Evolutionary conservation across 2,329 filamentous ascomycete species (phyloP).

Genomic region (Diplodia mutila): DNA sequence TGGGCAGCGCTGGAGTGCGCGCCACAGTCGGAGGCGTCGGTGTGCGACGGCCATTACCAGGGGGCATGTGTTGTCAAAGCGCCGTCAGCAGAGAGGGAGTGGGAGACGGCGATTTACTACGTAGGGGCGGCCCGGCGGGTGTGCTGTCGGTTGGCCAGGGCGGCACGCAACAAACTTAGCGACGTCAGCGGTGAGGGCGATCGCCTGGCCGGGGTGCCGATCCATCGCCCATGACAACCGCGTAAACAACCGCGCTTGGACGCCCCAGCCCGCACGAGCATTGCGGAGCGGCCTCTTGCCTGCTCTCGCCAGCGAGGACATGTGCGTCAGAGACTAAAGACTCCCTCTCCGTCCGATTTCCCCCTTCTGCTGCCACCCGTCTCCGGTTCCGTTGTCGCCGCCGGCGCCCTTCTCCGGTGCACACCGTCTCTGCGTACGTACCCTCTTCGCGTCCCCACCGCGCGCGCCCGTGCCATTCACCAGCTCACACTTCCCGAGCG

Average conservation of each 20-base stretch:
- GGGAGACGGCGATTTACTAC: constrained; percentile 1
- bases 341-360: constrained; percentile 3
- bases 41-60: background rate
- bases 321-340: background rate
- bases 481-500: background rate
- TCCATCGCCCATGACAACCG: constrained; percentile 19
- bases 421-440: constrained; percentile 1
- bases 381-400: constrained; percentile 3
- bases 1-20: background rate
- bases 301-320: constrained; percentile 16
- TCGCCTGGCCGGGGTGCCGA: constrained; percentile 11
- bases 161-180: background rate
- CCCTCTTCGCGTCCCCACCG: background rate
- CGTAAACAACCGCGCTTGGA: constrained; percentile 19
- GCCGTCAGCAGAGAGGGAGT: background rate
- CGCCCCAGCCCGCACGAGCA: constrained; percentile 20
- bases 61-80: background rate
- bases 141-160: constrained; percentile 2
- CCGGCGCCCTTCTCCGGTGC: constrained; percentile 18
- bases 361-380: constrained; percentile 14
- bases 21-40: background rate
- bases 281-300: constrained; percentile 14
- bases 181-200: constrained; percentile 21
- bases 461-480: constrained; percentile 1
- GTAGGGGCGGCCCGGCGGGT: background rate